phyloP scores from a whole-genome alignment of 2,329 filamentous ascomycete species.

The Cytospora chrysosperma region DNA sequence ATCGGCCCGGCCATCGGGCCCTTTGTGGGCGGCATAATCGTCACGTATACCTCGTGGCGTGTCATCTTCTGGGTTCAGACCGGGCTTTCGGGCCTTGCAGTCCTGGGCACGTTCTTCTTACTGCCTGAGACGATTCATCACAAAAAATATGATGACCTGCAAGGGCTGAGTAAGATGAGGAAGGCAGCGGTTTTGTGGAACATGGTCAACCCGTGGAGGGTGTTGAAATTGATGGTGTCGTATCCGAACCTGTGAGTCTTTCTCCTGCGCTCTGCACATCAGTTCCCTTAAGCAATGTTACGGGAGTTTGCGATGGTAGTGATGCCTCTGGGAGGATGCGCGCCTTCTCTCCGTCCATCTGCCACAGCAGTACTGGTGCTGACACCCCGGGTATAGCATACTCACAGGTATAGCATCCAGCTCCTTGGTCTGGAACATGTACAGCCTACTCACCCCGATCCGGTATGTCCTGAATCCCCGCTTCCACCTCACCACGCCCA shows the following conservation, averaged over 20 bases:
- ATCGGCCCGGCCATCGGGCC: slow-evolving; percentile 64
- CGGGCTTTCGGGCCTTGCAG: slow-evolving; percentile 56
- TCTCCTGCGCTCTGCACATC: background rate
- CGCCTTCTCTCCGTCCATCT: no score
- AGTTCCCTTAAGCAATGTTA: background rate
- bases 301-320: background rate
- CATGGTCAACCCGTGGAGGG: slow-evolving; percentile 60
- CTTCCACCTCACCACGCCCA: slow-evolving; percentile 61
- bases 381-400: slow-evolving; percentile 33
- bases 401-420: slow-evolving; percentile 57
- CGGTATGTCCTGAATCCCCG: slow-evolving; percentile 70
- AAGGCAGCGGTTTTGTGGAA: slow-evolving; percentile 53
- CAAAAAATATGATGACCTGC: slow-evolving; percentile 54
- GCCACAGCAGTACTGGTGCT: background rate
- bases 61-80: slow-evolving; percentile 71
- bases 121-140: slow-evolving; percentile 68
- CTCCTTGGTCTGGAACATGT: slow-evolving; percentile 70
- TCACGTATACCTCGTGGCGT: slow-evolving; percentile 65
- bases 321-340: background rate
- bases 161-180: slow-evolving; percentile 42
- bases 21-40: slow-evolving; percentile 67
- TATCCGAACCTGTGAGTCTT: slow-evolving; percentile 53
- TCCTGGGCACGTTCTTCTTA: slow-evolving; percentile 56
- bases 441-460: slow-evolving; percentile 65
- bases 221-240: slow-evolving; percentile 52